These are phyloP conservation scores for Cucumis hystrix DNA, from an alignment of 306 rosid species.

Conservation along the genomic window DNA sequence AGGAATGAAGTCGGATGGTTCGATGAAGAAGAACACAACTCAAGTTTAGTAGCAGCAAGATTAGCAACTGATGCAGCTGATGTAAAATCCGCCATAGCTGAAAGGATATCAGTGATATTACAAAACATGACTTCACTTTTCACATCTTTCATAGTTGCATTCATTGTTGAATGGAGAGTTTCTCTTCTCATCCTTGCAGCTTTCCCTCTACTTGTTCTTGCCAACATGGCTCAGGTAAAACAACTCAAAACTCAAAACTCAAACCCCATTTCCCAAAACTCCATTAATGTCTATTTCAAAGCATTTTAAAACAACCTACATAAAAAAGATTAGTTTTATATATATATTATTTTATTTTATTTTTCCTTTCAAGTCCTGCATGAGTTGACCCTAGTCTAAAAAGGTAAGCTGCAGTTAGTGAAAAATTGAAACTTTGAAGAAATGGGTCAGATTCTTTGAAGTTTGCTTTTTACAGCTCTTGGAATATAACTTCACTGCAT, in stretches of 20 bases:
- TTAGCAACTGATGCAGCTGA: slow-evolving; percentile 94
- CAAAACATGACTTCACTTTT: slow-evolving; percentile 97
- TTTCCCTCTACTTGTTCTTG: slow-evolving; percentile 89
- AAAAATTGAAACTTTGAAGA: neutral
- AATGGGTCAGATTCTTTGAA: neutral
- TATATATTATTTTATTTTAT: no score
- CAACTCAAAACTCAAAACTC: neutral
- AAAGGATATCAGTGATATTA: slow-evolving; percentile 82
- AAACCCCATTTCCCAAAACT: neutral
- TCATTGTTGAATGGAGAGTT: slow-evolving; percentile 98
- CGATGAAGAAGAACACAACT: slow-evolving; percentile 97
- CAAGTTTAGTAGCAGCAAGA: slow-evolving; percentile 75
- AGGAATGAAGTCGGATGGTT: slow-evolving; percentile 99
- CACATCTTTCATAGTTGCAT: slow-evolving; percentile 93
- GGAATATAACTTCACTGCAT: slow-evolving; percentile 44
- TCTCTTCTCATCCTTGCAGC: slow-evolving; percentile 83
- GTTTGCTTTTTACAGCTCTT: slow-evolving; percentile 12
- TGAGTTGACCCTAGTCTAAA: slow-evolving; percentile 9
- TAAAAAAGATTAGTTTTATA: neutral
- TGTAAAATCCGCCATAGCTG: slow-evolving; percentile 94
- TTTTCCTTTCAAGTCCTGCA: neutral
- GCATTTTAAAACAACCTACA: neutral
- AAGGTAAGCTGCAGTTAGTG: neutral
- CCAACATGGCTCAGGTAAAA: slow-evolving; percentile 93
- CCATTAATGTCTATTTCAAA: neutral